Conservation (phyloP, 805 yeast species). For the Metschnikowia dekortorum region DNA sequence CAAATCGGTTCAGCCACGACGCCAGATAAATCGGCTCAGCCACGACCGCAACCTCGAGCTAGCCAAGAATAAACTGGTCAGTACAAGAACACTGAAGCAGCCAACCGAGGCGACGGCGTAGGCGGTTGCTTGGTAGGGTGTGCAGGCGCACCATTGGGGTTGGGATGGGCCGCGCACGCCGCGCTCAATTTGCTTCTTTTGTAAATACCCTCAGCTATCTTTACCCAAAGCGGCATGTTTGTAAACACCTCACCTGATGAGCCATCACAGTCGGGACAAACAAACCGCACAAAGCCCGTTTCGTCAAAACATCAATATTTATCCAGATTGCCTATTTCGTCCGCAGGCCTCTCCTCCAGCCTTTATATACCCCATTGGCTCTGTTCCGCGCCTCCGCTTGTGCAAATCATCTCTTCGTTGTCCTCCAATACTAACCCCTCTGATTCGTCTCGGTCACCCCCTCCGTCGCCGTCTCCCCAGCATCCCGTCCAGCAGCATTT, state of each 20-base stretch:
- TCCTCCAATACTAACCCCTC: neutral
- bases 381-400: neutral
- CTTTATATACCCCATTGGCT: slow-evolving; percentile 3
- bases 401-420: neutral
- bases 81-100: too few species aligned
- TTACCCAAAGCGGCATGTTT: slow-evolving; percentile 16
- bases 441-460: neutral
- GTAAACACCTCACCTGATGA: slow-evolving; percentile 14
- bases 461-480: neutral
- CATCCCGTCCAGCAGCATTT: neutral
- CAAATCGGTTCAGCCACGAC: too few species aligned
- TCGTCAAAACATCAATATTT: slow-evolving; percentile 17
- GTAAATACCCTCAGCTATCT: slow-evolving; percentile 14
- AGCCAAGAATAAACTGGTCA: too few species aligned
- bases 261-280: slow-evolving; percentile 6
- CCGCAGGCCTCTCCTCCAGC: neutral
- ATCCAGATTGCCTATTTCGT: slow-evolving; percentile 4
- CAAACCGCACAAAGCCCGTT: slow-evolving; percentile 9
- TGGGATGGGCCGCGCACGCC: neutral
- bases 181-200: slow-evolving; percentile 13
- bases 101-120: too few species aligned
- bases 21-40: too few species aligned
- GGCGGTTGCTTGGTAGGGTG: too few species aligned
- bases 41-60: too few species aligned
- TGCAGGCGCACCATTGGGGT: too few species aligned